Conservation (phyloP, 306 rosid genomes). For the Sicyos edulis region DNA sequence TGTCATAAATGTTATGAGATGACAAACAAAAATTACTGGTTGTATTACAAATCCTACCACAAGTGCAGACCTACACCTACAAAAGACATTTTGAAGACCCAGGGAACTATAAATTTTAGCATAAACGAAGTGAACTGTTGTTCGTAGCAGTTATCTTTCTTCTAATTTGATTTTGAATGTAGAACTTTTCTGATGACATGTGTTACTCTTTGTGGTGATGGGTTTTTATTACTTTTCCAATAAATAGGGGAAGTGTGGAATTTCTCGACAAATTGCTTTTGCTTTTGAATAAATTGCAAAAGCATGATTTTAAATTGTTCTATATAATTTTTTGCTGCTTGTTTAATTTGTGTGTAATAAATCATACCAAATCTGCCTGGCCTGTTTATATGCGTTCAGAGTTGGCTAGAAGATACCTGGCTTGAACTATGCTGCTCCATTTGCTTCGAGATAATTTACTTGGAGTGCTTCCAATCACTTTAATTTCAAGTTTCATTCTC, state of each 20-base stretch:
- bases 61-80: not conserved
- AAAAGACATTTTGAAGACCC: not conserved
- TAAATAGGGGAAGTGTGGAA: not conserved
- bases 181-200: not conserved
- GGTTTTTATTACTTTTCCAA: not conserved
- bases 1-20: not conserved
- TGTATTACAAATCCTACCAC: conserved; percentile 3
- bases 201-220: not conserved
- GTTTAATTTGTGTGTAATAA: not conserved
- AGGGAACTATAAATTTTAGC: not conserved
- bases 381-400: not conserved
- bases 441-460: not conserved
- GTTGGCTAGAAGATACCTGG: conserved; percentile 6
- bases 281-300: not conserved
- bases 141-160: conserved; percentile 11
- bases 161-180: conserved; percentile 1
- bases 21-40: not conserved
- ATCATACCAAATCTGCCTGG: not conserved
- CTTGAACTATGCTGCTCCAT: conserved; percentile 3
- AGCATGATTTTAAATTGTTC: not conserved
- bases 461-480: not conserved
- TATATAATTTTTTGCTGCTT: not conserved
- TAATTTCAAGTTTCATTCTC: not conserved
- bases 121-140: not conserved
- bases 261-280: not conserved